Percentiles rank a stretch among this genome's conserved stretches.
Conservation (phyloP, 768 basidiomycete species). For the Favolaschia claudopus region DNA sequence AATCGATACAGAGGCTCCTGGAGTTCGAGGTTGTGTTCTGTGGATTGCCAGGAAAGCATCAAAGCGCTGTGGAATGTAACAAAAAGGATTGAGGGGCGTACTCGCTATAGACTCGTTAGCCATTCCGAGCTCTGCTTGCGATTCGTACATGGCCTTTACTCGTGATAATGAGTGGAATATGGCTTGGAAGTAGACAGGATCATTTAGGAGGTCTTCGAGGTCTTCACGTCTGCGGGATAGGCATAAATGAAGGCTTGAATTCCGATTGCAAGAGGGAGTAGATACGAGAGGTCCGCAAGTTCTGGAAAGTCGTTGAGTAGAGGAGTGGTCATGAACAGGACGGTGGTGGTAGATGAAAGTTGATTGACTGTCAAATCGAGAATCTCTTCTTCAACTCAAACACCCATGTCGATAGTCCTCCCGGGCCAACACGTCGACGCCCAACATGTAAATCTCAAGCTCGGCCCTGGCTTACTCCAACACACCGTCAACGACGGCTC, state of each 20-base stretch:
- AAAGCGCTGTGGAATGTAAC: constrained; percentile 12
- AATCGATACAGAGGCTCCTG: constrained; percentile 80
- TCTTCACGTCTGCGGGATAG: constrained; percentile 73
- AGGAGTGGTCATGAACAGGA: constrained; percentile 48
- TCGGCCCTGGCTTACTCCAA: constrained; percentile 85
- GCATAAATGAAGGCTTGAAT: not conserved
- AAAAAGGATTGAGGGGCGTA: constrained; percentile 47
- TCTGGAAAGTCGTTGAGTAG: constrained; percentile 75
- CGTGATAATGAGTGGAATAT: constrained; percentile 80
- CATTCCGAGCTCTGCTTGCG: constrained; percentile 78
- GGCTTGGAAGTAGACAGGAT: constrained; percentile 87
- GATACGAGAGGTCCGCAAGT: constrained; percentile 75
- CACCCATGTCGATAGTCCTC: constrained; percentile 66
- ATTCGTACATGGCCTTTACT: constrained; percentile 78
- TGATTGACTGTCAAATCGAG: not conserved
- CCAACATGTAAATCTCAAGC: constrained; percentile 80
- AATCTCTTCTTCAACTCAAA: constrained; percentile 20
- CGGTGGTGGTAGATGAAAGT: constrained; percentile 4
- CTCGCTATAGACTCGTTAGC: constrained; percentile 90
- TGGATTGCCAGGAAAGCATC: not conserved
- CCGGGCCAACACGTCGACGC: constrained; percentile 84
- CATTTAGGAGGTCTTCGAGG: constrained; percentile 86
- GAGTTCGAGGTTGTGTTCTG: constrained; percentile 79
- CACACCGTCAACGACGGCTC: constrained; percentile 37
- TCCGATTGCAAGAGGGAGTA: not conserved